Percentiles rank a stretch among this genome's conserved stretches.
phyloP scores from a whole-genome alignment of 2,329 filamentous ascomycete species.

The Chrysoporthe deuterocubensis region DNA sequence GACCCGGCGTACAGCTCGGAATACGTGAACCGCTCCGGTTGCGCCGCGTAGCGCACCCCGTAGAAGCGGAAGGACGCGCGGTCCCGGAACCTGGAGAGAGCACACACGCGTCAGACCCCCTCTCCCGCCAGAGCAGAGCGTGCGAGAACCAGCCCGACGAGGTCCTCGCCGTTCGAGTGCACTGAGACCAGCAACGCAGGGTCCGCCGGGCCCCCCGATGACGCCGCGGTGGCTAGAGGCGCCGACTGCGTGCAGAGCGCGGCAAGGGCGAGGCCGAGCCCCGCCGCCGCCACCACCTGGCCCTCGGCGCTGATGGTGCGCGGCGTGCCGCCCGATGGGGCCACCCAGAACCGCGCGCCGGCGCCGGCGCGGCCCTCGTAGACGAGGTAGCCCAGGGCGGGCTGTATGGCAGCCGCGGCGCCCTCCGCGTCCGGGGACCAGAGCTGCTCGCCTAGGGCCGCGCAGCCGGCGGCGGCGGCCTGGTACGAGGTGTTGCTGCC shows the following conservation, averaged over 20 bases:
- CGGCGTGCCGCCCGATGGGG: slow-evolving; percentile 30
- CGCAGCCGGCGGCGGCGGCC: slow-evolving; percentile 39
- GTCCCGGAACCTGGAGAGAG: slow-evolving; percentile 44
- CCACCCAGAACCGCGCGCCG: slow-evolving; percentile 43
- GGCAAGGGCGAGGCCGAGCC: slow-evolving; percentile 34
- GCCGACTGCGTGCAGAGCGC: slow-evolving; percentile 50
- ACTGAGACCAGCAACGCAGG: slow-evolving; percentile 43
- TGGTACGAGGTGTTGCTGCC: slow-evolving; percentile 33
- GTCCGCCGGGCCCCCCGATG: slow-evolving; percentile 37
- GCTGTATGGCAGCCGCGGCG: slow-evolving; percentile 36
- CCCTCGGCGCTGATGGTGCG: slow-evolving; percentile 38
- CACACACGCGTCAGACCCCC: not conserved
- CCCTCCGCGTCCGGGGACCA: slow-evolving; percentile 38
- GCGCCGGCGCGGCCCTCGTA: slow-evolving; percentile 36
- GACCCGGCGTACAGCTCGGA: slow-evolving; percentile 43
- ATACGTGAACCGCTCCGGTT: slow-evolving; percentile 50
- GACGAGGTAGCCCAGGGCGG: slow-evolving; percentile 42
- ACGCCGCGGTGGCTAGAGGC: slow-evolving; percentile 41
- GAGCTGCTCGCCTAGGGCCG: slow-evolving; percentile 45
- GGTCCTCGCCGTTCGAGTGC: slow-evolving; percentile 43
- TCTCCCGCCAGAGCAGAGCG: no score
- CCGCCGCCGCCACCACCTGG: slow-evolving; percentile 28
- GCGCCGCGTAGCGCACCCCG: slow-evolving; percentile 51
- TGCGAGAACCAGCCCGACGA: slow-evolving; percentile 39
- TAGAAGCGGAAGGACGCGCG: slow-evolving; percentile 55